Evolutionary conservation across 805 yeast species (phyloP).

Genomic region (Cyberlindnera americana): DNA sequence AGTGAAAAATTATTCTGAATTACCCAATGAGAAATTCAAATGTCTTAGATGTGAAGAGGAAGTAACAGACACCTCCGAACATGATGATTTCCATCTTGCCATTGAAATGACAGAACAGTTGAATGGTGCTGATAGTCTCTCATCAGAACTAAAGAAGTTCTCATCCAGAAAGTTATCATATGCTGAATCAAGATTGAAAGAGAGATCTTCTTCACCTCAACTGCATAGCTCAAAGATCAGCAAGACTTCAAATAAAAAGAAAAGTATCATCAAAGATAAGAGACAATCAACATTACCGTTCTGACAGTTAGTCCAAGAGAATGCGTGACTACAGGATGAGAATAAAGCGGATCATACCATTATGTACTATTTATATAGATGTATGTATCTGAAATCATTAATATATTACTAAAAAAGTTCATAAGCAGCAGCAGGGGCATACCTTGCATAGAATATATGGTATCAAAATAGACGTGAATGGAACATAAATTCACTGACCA

Average conservation of each 20-base stretch:
- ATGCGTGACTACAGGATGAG: no score
- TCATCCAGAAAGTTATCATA: slow-evolving; percentile 9
- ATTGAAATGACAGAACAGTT: slow-evolving; percentile 42
- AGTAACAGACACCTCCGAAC: slow-evolving; percentile 37
- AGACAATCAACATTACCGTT: slow-evolving; percentile 26
- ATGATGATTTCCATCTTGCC: slow-evolving; percentile 54
- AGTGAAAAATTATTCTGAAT: not conserved
- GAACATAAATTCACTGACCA: no score
- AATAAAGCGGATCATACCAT: no score
- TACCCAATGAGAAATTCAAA: slow-evolving; percentile 6
- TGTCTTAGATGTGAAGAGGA: slow-evolving; percentile 12
- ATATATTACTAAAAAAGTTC: no score
- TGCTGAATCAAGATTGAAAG: slow-evolving; percentile 7
- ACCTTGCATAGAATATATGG: no score
- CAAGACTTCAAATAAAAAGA: slow-evolving; percentile 4
- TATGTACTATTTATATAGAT: no score
- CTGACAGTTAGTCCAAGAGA: no score
- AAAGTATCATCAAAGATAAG: slow-evolving; percentile 15
- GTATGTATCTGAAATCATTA: no score
- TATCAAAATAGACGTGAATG: no score
- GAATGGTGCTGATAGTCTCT: slow-evolving; percentile 31
- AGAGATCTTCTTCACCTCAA: slow-evolving; percentile 4
- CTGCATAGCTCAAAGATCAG: no score
- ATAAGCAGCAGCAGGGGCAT: no score
- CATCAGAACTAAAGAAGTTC: slow-evolving; percentile 13